Evolutionary conservation across 75 land plant species (phyloP), one percentile per base, ranked within the genome.

Genomic region (Cunninghamia lanceolata): DNA sequence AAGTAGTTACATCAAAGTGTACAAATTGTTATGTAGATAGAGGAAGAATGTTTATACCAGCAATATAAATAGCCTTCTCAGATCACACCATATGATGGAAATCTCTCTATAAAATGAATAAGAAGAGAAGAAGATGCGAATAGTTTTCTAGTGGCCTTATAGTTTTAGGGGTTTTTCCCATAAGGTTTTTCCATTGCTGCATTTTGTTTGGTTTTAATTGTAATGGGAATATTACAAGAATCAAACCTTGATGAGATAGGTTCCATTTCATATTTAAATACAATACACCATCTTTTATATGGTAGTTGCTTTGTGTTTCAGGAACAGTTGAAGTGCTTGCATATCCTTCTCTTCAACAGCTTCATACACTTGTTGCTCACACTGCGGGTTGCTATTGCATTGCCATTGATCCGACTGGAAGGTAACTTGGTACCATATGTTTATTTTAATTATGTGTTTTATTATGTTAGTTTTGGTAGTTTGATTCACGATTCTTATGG

Each of bases 331-430:
- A 98, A 89, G 97, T 98, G 9, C 86, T 98, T 56, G 86, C 91
- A 39, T 98, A 96, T 89, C 99, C 99, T 85, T 91, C 99, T 66
- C 94, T 98, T 86, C 89, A 88, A 86, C 86, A 91, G 50, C 85
- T 94, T 52, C 95, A 98, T 53, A 95, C 95, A 2, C 89, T 98
- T 34, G 89, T 89, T 89, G 99, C 97, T 76, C 99, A 98, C 85
- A 98, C 99, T 74, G 99, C 99, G 39, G 99, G 99, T 83, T 98
- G 99, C 89, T 98, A 98, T 85, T 98, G 99, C 90, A 98, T 98
- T 88, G 99, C 99, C 21, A 96, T 98, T 86, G 99, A 98, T 85
- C 99, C 99, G 7, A 87, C 91, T 30, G 99, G 99, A 90, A 96
- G 96, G 99, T 96, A 39, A 84, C 11, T 21, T 50, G 53, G 34